Conservation (phyloP, 805 yeast genomes). For the Phaffomyces antillensis region DNA sequence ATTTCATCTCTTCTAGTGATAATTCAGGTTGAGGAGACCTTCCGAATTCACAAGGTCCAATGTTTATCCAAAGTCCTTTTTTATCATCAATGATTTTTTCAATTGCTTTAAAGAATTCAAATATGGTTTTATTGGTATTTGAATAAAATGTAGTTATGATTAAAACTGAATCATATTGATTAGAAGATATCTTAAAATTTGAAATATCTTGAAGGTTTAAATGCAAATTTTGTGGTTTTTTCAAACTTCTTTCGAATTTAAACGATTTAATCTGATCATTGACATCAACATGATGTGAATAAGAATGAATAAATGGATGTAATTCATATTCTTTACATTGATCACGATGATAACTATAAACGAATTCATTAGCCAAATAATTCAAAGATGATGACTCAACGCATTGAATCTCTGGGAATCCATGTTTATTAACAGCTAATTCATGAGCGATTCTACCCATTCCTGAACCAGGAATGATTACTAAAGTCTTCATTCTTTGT, state of each 20-base stretch:
- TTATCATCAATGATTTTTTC: slow-evolving; percentile 35
- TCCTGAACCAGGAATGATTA: slow-evolving; percentile 86
- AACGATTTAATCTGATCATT: slow-evolving; percentile 45
- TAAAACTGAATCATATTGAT: slow-evolving; percentile 39
- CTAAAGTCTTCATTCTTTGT: slow-evolving; percentile 34
- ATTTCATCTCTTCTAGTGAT: slow-evolving; percentile 57
- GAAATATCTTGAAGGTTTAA: slow-evolving; percentile 60
- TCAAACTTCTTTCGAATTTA: slow-evolving; percentile 20
- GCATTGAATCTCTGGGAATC: slow-evolving; percentile 51
- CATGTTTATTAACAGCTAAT: slow-evolving; percentile 32
- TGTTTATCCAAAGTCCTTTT: slow-evolving; percentile 77
- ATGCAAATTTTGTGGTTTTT: slow-evolving; percentile 40
- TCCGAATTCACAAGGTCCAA: slow-evolving; percentile 92
- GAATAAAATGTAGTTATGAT: slow-evolving; percentile 70
- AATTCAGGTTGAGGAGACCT: slow-evolving; percentile 73
- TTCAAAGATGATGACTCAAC: slow-evolving; percentile 72
- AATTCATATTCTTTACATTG: slow-evolving; percentile 15
- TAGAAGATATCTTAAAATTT: slow-evolving; percentile 32
- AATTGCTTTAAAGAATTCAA: slow-evolving; percentile 67
- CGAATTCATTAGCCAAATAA: slow-evolving; percentile 60
- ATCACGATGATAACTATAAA: slow-evolving; percentile 29
- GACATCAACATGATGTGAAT: slow-evolving; percentile 51
- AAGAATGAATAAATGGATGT: slow-evolving; percentile 54
- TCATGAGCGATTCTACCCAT: slow-evolving; percentile 72
- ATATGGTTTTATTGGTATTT: slow-evolving; percentile 85